Evolutionary conservation across 2,329 filamentous ascomycete species (phyloP).

Genomic region (Talaromyces sp.): DNA sequence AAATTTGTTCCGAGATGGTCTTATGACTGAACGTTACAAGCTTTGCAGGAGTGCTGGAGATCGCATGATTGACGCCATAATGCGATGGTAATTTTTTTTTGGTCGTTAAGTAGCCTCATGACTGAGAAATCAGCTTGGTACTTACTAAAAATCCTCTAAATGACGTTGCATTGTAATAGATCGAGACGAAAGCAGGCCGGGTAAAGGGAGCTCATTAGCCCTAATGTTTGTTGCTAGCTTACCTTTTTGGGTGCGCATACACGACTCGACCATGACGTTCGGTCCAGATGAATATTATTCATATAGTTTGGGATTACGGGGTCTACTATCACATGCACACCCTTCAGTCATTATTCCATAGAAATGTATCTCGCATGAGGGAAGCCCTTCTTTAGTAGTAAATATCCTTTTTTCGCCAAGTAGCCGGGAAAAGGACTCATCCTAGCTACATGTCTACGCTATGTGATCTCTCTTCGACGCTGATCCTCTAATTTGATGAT

Average conservation of each 20-base stretch:
- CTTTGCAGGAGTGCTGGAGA: background rate
- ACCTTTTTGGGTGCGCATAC: background rate
- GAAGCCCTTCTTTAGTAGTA: background rate
- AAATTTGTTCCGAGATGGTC: background rate
- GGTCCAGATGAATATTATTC: background rate
- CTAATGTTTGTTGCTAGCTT: background rate
- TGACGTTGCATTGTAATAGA: background rate
- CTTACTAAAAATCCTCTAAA: background rate
- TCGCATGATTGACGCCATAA: conserved; percentile 8
- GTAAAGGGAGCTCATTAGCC: conserved; percentile 4
- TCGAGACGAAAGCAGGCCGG: background rate
- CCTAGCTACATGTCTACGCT: background rate
- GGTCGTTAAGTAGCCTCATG: background rate
- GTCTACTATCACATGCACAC: background rate
- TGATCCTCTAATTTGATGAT: background rate
- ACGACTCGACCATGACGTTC: background rate
- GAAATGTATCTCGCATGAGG: background rate
- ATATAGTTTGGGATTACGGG: background rate
- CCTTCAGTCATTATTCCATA: background rate
- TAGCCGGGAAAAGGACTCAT: background rate
- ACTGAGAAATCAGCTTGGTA: background rate
- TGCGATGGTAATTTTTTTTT: background rate
- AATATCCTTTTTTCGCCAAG: background rate
- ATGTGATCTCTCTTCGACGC: background rate
- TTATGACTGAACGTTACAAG: conserved; percentile 6